Percentiles rank a stretch among this genome's conserved stretches.
Evolutionary conservation across 208 protist genomes (phyloP).

Genomic region (Trypanosoma rangeli): DNA sequence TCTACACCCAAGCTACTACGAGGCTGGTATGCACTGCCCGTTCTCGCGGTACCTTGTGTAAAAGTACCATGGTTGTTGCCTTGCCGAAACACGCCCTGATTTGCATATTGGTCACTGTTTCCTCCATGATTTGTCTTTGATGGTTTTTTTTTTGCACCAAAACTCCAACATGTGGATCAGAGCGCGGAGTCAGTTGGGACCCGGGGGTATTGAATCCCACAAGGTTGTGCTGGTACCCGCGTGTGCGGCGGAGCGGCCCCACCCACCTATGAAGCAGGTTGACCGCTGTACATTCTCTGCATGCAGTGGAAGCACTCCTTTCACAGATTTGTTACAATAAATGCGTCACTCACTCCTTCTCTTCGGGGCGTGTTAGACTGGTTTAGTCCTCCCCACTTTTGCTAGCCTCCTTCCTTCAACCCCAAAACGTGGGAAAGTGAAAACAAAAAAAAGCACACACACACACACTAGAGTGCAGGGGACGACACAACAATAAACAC

Average conservation of each 20-base stretch:
- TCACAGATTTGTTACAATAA: neutral
- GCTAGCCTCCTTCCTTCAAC: neutral
- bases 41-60: slow-evolving; percentile 28
- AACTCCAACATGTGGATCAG: slow-evolving; percentile 1
- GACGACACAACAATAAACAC: too few species aligned
- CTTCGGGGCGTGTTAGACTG: neutral
- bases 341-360: neutral
- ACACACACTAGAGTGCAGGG: too few species aligned
- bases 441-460: too few species aligned
- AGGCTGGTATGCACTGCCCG: neutral
- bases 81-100: slow-evolving; percentile 3
- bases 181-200: neutral
- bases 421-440: too few species aligned
- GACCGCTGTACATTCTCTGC: neutral
- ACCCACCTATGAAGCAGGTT: neutral
- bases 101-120: slow-evolving; percentile 7
- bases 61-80: slow-evolving; percentile 21
- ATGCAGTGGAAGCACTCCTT: neutral
- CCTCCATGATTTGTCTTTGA: slow-evolving; percentile 17
- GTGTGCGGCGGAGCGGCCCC: neutral
- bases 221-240: neutral
- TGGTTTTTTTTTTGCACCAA: slow-evolving; percentile 14
- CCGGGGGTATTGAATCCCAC: neutral
- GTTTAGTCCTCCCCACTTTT: neutral
- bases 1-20: neutral